These are phyloP conservation scores for Gyrodon lividus DNA, from an alignment of 768 basidiomycete genomes.

Conservation along the genomic window DNA sequence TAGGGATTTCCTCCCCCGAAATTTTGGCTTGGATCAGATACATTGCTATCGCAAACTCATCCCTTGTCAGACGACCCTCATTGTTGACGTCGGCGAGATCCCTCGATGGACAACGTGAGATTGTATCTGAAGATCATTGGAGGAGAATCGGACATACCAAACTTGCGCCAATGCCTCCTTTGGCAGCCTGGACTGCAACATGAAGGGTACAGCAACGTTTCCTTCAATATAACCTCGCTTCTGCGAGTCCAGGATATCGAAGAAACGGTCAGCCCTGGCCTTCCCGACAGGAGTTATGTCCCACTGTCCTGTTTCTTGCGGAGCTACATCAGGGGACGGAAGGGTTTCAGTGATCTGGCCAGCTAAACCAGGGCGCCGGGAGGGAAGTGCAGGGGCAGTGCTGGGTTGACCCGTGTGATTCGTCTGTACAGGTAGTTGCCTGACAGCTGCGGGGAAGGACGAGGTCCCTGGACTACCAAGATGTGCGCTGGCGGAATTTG, in stretches of 20 bases:
- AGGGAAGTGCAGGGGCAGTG: slow-evolving; percentile 21
- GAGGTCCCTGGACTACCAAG: slow-evolving; percentile 60
- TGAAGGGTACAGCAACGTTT: slow-evolving; percentile 92
- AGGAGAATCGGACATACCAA: slow-evolving; percentile 59
- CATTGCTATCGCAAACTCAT: slow-evolving; percentile 95
- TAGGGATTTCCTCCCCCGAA: slow-evolving; percentile 75
- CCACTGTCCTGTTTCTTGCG: slow-evolving; percentile 51
- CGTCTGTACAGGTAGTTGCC: slow-evolving; percentile 64
- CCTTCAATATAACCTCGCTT: slow-evolving; percentile 84
- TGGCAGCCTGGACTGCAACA: slow-evolving; percentile 84
- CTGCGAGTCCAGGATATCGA: slow-evolving; percentile 75
- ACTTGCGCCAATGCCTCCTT: slow-evolving; percentile 84
- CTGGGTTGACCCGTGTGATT: slow-evolving; percentile 43
- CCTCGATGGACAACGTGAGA: slow-evolving; percentile 45
- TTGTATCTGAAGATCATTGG: not conserved
- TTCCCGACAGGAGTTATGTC: slow-evolving; percentile 84
- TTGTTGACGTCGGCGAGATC: slow-evolving; percentile 90
- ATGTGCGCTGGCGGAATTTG: no score
- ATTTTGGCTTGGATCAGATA: slow-evolving; percentile 88
- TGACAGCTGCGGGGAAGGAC: slow-evolving; percentile 44
- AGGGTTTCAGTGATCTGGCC: slow-evolving; percentile 22
- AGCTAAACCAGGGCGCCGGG: slow-evolving; percentile 20
- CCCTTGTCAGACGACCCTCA: slow-evolving; percentile 81
- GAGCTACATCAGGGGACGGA: slow-evolving; percentile 26
- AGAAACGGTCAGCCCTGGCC: slow-evolving; percentile 70